A percentile compares a stretch with the other conserved stretches of the same genome.
phyloP scores from a whole-genome alignment of 139 green algal genomes.

The Pseudopediastrum boryanum region DNA sequence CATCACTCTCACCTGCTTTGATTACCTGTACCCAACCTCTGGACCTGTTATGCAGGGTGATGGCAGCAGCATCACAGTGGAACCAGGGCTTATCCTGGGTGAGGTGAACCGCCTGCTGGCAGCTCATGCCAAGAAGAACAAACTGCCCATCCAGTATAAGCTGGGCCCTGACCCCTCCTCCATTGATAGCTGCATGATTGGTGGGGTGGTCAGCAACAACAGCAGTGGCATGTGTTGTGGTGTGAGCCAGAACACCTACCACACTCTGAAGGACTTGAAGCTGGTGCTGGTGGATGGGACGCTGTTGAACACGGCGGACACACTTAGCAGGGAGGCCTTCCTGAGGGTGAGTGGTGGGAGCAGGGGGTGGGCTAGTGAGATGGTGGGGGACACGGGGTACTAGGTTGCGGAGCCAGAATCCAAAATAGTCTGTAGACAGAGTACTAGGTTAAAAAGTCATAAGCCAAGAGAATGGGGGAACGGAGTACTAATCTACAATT shows the following conservation, averaged over 20 bases:
- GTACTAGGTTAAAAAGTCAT: too few species aligned
- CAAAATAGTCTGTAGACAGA: too few species aligned
- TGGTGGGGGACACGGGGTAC: too few species aligned
- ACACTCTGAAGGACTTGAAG: slow-evolving; percentile 95
- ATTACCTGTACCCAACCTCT: too few species aligned
- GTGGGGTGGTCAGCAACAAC: slow-evolving; percentile 97
- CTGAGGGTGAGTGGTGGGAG: slow-evolving; percentile 54
- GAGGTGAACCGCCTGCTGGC: slow-evolving; percentile 94
- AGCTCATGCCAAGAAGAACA: slow-evolving; percentile 74
- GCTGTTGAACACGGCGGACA: slow-evolving; percentile 92
- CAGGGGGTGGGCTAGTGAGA: too few species aligned
- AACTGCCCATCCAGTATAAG: slow-evolving; percentile 93
- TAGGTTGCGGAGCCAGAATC: too few species aligned
- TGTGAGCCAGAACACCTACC: slow-evolving; percentile 93
- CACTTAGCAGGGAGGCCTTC: slow-evolving; percentile 73
- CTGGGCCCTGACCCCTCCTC: slow-evolving; percentile 95
- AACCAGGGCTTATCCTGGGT: slow-evolving; percentile 94
- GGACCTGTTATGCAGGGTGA: slow-evolving; percentile 87
- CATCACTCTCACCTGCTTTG: too few species aligned
- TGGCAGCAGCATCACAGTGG: slow-evolving; percentile 90
- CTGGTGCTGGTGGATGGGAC: slow-evolving; percentile 95
- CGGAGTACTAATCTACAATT: too few species aligned
- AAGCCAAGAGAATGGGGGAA: too few species aligned
- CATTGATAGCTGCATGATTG: slow-evolving; percentile 91
- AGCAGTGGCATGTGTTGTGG: slow-evolving; percentile 98